Conservation (phyloP, 768 basidiomycete species). For the Rhodocollybia butyracea region DNA sequence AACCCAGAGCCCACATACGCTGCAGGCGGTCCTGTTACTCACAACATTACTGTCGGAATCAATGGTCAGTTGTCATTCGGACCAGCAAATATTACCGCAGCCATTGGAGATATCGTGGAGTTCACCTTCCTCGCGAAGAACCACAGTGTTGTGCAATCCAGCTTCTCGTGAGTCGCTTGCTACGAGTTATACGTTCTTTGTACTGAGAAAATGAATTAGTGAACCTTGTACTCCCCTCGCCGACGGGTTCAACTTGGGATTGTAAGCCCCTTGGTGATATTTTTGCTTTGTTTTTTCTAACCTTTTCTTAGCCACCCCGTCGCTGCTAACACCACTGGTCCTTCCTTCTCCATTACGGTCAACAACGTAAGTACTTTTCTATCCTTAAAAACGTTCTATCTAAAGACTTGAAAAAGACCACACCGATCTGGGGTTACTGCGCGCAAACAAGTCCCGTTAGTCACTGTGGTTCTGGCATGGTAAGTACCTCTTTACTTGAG, state of each 20-base stretch:
- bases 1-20: slow-evolving; percentile 18
- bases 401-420: slow-evolving; percentile 35
- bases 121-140: slow-evolving; percentile 46
- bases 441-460: slow-evolving; percentile 48
- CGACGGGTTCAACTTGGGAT: slow-evolving; percentile 35
- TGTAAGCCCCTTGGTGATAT: slow-evolving; percentile 28
- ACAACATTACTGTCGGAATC: slow-evolving; percentile 37
- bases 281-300: not conserved
- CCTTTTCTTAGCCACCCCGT: slow-evolving; percentile 37
- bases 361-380: slow-evolving; percentile 34
- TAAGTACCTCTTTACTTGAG: too few species aligned
- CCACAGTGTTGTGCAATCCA: slow-evolving; percentile 44
- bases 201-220: too few species aligned
- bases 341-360: slow-evolving; percentile 44
- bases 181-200: too few species aligned
- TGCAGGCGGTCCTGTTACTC: slow-evolving; percentile 24
- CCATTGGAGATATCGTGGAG: slow-evolving; percentile 39
- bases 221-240: slow-evolving; percentile 4
- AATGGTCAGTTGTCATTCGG: slow-evolving; percentile 31
- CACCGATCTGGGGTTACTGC: slow-evolving; percentile 61
- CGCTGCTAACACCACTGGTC: slow-evolving; percentile 30
- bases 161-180: slow-evolving; percentile 22
- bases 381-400: not conserved
- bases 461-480: slow-evolving; percentile 46
- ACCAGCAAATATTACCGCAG: slow-evolving; percentile 37